Evolutionary conservation across 2,329 filamentous ascomycete species (phyloP).

Genomic region (Pestalotiopsis sp.): DNA sequence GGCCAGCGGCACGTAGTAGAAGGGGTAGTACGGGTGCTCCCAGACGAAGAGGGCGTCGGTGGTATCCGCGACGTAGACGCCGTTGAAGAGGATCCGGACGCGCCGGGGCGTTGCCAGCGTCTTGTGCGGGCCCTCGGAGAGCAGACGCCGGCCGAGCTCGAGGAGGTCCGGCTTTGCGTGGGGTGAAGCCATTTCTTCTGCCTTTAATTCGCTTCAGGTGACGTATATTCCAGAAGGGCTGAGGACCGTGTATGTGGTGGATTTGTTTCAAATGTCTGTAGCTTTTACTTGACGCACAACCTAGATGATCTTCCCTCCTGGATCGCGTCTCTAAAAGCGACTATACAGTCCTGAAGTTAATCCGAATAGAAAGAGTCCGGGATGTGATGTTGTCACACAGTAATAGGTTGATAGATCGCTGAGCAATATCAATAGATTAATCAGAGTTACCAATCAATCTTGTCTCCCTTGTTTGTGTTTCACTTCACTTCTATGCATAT

Average conservation of each 20-base stretch:
- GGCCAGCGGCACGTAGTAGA: slow-evolving; percentile 33
- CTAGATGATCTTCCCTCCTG: too few species aligned
- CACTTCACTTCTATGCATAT: neutral
- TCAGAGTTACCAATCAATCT: neutral
- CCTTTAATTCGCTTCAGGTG: neutral
- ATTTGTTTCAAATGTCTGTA: neutral
- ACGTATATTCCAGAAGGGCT: neutral
- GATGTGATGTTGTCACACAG: too few species aligned
- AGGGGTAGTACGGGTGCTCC: slow-evolving; percentile 37
- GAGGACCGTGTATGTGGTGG: neutral
- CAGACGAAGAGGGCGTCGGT: slow-evolving; percentile 36
- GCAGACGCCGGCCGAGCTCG: slow-evolving; percentile 26
- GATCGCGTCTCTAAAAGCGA: too few species aligned
- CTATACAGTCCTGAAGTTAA: too few species aligned
- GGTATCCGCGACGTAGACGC: slow-evolving; percentile 34
- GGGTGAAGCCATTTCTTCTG: slow-evolving; percentile 16
- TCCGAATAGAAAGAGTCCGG: too few species aligned
- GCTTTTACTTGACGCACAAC: too few species aligned
- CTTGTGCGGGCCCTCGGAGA: slow-evolving; percentile 30
- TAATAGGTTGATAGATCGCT: too few species aligned
- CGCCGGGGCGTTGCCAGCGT: slow-evolving; percentile 33
- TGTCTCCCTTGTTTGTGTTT: neutral
- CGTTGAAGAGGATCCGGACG: slow-evolving; percentile 32
- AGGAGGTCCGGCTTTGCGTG: slow-evolving; percentile 20
- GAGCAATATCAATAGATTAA: neutral